Conservation (phyloP, 129 eudicot genomes). For the Escallonia rubra region DNA sequence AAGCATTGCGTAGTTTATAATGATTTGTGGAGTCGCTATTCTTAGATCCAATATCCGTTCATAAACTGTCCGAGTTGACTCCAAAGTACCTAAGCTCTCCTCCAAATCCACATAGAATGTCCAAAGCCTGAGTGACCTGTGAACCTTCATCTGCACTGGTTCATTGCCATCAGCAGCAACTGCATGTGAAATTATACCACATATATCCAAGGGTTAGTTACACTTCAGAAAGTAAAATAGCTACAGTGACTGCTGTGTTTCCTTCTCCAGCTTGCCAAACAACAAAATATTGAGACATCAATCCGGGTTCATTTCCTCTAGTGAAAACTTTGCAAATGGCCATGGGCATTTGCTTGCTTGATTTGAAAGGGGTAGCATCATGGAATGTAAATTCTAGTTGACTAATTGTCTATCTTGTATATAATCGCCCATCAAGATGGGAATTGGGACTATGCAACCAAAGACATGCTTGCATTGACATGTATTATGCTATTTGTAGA, state of each 20-base stretch:
- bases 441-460: too few species aligned
- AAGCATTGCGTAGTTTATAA: constrained; percentile 86
- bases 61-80: constrained; percentile 80
- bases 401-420: too few species aligned
- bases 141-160: constrained; percentile 92
- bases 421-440: too few species aligned
- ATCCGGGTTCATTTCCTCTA: too few species aligned
- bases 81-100: constrained; percentile 85
- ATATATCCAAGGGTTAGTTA: neutral
- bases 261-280: neutral
- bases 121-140: constrained; percentile 84
- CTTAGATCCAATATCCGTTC: constrained; percentile 82
- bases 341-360: too few species aligned
- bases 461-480: too few species aligned
- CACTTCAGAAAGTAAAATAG: neutral
- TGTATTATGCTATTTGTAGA: too few species aligned
- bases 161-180: constrained; percentile 98
- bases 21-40: constrained; percentile 93
- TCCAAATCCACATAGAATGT: constrained; percentile 90
- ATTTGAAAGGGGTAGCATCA: too few species aligned
- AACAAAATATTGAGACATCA: neutral
- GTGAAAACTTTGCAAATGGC: too few species aligned
- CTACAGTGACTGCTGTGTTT: neutral
- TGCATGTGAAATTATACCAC: constrained; percentile 19
- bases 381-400: too few species aligned